phyloP scores from a whole-genome alignment of 371 early-diverging fungal species.

The Sanchytrium tribonematis region DNA sequence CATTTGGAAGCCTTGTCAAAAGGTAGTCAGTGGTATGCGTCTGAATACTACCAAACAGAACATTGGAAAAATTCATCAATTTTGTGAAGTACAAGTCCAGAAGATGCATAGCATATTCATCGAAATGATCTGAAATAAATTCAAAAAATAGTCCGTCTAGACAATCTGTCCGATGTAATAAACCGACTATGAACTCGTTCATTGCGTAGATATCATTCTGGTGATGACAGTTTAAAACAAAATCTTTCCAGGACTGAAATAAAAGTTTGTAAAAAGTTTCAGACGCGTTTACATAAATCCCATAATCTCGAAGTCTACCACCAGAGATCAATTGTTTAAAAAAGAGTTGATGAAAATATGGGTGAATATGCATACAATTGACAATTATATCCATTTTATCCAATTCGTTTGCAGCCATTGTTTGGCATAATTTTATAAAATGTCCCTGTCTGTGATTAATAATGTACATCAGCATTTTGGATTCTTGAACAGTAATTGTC shows the following conservation, averaged over 20 bases:
- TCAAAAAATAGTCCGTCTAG: not conserved
- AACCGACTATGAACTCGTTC: not conserved
- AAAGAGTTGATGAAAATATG: not conserved
- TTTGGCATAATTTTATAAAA: not conserved
- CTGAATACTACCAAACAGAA: not conserved
- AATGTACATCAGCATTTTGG: not conserved
- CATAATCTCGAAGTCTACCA: not conserved
- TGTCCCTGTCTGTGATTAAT: not conserved
- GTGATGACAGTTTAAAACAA: not conserved
- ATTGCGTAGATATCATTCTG: not conserved
- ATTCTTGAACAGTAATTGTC: too few relatives aligned
- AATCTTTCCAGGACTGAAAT: not conserved
- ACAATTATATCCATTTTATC: not conserved
- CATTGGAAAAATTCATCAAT: not conserved
- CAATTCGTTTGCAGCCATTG: not conserved
- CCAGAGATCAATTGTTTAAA: not conserved
- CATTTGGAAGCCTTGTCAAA: not conserved
- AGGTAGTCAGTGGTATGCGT: not conserved
- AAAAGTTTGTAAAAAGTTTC: not conserved
- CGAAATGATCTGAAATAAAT: not conserved
- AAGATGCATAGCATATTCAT: not conserved
- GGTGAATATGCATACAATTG: not conserved
- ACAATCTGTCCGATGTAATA: not conserved
- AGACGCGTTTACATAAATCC: not conserved
- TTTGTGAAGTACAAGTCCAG: not conserved